phyloP scores from a whole-genome alignment of 352 stramenopile genomes.

The Phytophthora macrochlamydospora region DNA sequence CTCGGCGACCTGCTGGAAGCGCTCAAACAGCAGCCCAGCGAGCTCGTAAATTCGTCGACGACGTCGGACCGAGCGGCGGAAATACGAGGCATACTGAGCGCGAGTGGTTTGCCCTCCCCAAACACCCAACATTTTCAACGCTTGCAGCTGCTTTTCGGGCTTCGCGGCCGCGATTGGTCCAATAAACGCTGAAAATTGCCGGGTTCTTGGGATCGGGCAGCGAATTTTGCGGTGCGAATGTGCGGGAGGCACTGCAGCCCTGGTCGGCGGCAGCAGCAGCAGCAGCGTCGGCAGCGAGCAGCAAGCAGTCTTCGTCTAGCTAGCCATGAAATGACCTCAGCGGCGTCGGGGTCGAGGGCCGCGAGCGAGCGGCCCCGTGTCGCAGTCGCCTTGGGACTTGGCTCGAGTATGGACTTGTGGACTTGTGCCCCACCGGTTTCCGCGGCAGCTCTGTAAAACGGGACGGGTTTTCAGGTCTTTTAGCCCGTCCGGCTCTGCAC shows the following conservation, averaged over 20 bases:
- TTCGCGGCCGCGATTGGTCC: background rate
- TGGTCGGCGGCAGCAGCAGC: background rate
- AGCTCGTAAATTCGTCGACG: background rate
- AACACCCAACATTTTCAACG: conserved; percentile 15
- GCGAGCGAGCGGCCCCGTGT: background rate
- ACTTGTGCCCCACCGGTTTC: too few species aligned
- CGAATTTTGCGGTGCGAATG: background rate
- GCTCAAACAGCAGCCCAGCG: background rate
- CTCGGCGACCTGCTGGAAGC: too few species aligned
- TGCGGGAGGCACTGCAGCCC: conserved; percentile 1
- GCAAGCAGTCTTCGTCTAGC: too few species aligned
- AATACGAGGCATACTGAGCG: conserved; percentile 21
- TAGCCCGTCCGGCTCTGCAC: background rate
- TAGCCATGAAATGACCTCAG: too few species aligned
- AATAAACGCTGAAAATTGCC: conserved; percentile 2
- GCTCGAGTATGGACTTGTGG: too few species aligned
- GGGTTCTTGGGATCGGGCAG: background rate
- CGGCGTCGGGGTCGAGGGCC: too few species aligned
- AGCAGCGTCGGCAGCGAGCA: too few species aligned
- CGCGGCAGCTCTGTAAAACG: background rate
- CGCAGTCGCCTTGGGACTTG: too few species aligned
- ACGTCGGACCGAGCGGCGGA: conserved; percentile 28
- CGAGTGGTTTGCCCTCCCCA: background rate
- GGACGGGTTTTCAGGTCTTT: too few species aligned
- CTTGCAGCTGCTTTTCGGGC: conserved; percentile 23